phyloP scores from a whole-genome alignment of 495 filamentous ascomycete genomes.

The Rusavskia elegans region DNA sequence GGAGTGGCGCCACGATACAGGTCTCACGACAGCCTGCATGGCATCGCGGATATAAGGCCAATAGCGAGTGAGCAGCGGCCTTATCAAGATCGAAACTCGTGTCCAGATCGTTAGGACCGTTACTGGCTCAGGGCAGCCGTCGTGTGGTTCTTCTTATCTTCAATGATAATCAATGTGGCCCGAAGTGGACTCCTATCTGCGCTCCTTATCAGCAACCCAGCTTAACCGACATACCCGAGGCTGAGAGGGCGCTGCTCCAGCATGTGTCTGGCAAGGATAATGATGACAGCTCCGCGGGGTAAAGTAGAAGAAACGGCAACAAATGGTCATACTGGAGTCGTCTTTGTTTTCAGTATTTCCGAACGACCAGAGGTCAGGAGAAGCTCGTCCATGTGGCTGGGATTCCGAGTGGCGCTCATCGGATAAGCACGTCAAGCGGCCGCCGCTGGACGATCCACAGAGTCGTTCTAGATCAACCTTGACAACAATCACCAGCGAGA shows the following conservation, averaged over 20 bases:
- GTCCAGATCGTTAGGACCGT: neutral
- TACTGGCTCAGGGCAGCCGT: neutral
- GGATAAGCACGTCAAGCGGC: too few species aligned
- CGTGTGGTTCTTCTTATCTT: neutral
- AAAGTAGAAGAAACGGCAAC: neutral
- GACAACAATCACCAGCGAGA: too few species aligned
- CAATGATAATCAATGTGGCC: too few species aligned
- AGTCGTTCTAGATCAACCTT: too few species aligned
- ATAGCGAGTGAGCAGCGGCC: neutral
- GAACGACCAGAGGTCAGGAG: neutral
- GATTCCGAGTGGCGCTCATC: too few species aligned
- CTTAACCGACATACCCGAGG: neutral
- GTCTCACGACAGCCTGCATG: neutral
- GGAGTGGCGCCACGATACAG: neutral
- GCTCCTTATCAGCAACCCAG: neutral
- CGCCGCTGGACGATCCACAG: too few species aligned
- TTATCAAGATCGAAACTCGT: neutral
- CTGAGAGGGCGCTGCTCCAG: neutral
- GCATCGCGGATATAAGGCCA: slow-evolving; percentile 4
- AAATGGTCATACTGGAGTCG: too few species aligned
- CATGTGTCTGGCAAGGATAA: neutral
- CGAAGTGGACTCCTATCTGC: slow-evolving; percentile 1
- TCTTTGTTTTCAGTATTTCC: too few species aligned
- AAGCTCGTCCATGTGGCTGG: neutral
- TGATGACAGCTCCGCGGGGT: neutral